Evolutionary conservation across 306 rosid genomes (phyloP), one percentile per base, ranked within the genome.

Genomic region (Adenanthera pavonina): DNA sequence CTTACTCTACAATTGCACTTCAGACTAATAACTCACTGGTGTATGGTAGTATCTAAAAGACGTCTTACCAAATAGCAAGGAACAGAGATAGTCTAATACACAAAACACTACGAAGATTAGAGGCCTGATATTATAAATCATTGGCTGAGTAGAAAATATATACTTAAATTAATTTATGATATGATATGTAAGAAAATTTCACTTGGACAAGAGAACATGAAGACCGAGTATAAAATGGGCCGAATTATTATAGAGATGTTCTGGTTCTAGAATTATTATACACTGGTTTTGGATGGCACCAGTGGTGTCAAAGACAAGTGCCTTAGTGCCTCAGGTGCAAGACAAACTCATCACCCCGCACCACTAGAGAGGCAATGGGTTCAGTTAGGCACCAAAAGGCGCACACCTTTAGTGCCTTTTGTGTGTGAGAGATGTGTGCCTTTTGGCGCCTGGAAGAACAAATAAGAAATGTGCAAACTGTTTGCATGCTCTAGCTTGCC

Each of bases 141-240:
- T 9, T 10, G 36, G 65, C 35, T 15, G 59, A 41, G 72, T 7
- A 33, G 16, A 68, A 56, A 43, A 57, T 43, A 33, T 69, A 73
- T 52, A 40, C 8, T 17, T 16, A 52, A 59, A 6, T 38, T 73
- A 81, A 34, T 75, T 60, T n/a, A 67, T 54, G 13, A 40, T 57
- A 54, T 75, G 44, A 76, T 35, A 41, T 11, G 57, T 30, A 11
- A 13, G 51, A 64, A 52, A 34, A 44, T 56, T 75, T 69, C 34
- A 35, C 64, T 61, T 2, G 52, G 33, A 74, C 49, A 51, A 41
- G 35, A 73, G 68, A 15, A 60, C 56, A 41, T 52, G 30, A 73
- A 73, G 78, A 16, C 47, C 46, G 30, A 73, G 20, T 49, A 64
- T 20, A 64, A 66, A 74, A 53, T 75, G 61, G 35, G n/a, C 51